Evolutionary conservation across 2,329 filamentous ascomycete genomes (phyloP).

Genomic region (Neofusicoccum parvum): DNA sequence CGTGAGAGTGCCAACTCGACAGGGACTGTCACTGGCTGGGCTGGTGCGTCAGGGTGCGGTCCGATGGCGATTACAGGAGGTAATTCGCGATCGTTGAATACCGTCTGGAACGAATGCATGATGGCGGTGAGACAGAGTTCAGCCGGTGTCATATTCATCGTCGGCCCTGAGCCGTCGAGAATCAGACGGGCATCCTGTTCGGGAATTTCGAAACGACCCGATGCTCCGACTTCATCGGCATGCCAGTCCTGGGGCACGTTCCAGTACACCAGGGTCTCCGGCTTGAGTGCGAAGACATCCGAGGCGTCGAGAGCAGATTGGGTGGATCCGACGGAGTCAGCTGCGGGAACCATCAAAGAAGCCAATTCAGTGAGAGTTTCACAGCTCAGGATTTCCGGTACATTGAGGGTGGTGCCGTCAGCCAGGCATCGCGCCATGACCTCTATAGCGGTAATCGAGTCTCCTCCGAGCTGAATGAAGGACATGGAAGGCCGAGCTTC

Average conservation of each 20-base stretch:
- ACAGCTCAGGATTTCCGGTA: neutral
- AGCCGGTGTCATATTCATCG: neutral
- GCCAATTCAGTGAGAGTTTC: neutral
- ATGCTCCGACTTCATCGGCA: neutral
- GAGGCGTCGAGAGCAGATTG: neutral
- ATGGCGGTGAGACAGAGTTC: neutral
- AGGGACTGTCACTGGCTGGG: neutral
- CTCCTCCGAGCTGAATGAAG: neutral
- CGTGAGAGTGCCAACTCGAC: neutral
- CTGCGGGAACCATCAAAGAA: neutral
- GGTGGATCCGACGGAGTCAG: neutral
- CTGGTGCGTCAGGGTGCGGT: neutral
- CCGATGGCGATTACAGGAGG: neutral
- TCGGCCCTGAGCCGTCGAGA: neutral
- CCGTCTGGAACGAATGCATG: neutral
- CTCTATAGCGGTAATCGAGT: neutral
- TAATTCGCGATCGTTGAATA: neutral
- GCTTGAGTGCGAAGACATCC: neutral
- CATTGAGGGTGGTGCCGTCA: neutral
- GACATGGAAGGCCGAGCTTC: neutral
- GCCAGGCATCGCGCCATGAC: neutral
- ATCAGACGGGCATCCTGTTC: neutral
- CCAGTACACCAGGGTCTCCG: neutral
- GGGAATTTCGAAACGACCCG: neutral
- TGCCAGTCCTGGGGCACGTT: neutral